Conservation (phyloP, 257 asterid species). For the Mitragyna speciosa region DNA sequence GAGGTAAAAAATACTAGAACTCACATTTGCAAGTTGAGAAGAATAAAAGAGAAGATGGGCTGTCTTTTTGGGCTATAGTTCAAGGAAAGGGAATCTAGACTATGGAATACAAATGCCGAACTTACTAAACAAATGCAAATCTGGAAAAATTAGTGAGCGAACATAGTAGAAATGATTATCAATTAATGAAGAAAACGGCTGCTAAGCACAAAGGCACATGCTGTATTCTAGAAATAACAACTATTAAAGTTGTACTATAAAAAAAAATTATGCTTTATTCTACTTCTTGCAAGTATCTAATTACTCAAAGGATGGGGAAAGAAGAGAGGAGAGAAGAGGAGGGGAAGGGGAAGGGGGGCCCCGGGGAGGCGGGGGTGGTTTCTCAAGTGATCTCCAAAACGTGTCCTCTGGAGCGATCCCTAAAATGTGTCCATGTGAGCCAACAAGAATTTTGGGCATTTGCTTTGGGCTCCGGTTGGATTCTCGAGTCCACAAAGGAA, state of each 20-base stretch:
- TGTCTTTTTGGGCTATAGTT: background rate
- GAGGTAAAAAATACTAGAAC: background rate
- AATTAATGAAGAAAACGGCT: background rate
- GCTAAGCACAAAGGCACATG: constrained; percentile 19
- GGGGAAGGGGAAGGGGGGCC: too few relatives aligned
- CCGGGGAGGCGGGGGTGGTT: too few relatives aligned
- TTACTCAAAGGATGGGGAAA: background rate
- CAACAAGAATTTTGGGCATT: constrained; percentile 17
- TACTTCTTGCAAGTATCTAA: background rate
- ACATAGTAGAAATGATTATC: constrained; percentile 4
- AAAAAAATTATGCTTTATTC: background rate
- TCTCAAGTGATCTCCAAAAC: constrained; percentile 3
- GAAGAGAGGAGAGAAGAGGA: too few relatives aligned
- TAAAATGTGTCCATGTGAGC: constrained; percentile 10
- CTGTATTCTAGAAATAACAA: background rate
- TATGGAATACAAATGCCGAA: background rate
- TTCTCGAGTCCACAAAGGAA: constrained; percentile 32
- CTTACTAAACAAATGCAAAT: background rate
- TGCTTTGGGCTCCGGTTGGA: constrained; percentile 9
- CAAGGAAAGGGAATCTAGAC: constrained; percentile 12
- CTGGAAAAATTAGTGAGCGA: background rate
- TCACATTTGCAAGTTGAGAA: background rate
- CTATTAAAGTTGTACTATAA: background rate
- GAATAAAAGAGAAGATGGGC: constrained; percentile 2
- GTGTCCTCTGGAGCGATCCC: too few relatives aligned